A percentile compares a stretch with the other conserved stretches of the same genome.
Conservation (phyloP, 2,329 filamentous ascomycete genomes). For the Juglanconis oblonga region DNA sequence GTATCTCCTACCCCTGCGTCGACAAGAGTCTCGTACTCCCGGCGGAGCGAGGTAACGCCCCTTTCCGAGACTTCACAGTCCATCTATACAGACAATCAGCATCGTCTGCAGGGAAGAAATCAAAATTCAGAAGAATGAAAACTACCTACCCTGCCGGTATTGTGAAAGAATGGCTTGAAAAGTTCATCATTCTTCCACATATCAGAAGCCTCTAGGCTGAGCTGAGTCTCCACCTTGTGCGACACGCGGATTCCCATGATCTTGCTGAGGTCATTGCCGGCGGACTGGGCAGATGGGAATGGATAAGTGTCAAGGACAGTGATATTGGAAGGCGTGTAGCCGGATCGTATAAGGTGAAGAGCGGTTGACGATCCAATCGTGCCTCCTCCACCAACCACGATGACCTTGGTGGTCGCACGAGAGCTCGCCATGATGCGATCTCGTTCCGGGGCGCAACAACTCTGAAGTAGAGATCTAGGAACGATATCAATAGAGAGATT, state of each 20-base stretch:
- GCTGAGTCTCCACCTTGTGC: slow-evolving; percentile 29
- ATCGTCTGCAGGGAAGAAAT: background rate
- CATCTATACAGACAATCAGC: slow-evolving; percentile 17
- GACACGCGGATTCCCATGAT: slow-evolving; percentile 39
- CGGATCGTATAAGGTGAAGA: slow-evolving; percentile 39
- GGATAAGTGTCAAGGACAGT: slow-evolving; percentile 44
- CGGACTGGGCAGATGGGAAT: slow-evolving; percentile 44
- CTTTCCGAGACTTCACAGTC: slow-evolving; percentile 32
- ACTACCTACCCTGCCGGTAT: slow-evolving; percentile 36
- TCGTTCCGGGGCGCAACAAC: too few relatives aligned
- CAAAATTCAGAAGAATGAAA: background rate
- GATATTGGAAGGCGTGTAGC: slow-evolving; percentile 41
- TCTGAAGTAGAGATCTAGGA: too few relatives aligned
- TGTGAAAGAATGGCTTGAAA: slow-evolving; percentile 42
- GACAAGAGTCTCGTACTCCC: slow-evolving; percentile 35
- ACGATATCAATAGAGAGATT: too few relatives aligned
- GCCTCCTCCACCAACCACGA: slow-evolving; percentile 47
- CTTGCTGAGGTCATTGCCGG: slow-evolving; percentile 46
- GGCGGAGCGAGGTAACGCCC: slow-evolving; percentile 30
- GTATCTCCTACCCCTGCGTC: slow-evolving; percentile 35
- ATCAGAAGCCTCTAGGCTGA: slow-evolving; percentile 31
- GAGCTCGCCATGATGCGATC: slow-evolving; percentile 21
- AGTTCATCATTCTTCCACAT: slow-evolving; percentile 42
- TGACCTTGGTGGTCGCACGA: slow-evolving; percentile 26
- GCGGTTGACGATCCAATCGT: slow-evolving; percentile 46